Conservation (phyloP, 176 grass and related monocot genomes). For the Bothriochloa decipiens region DNA sequence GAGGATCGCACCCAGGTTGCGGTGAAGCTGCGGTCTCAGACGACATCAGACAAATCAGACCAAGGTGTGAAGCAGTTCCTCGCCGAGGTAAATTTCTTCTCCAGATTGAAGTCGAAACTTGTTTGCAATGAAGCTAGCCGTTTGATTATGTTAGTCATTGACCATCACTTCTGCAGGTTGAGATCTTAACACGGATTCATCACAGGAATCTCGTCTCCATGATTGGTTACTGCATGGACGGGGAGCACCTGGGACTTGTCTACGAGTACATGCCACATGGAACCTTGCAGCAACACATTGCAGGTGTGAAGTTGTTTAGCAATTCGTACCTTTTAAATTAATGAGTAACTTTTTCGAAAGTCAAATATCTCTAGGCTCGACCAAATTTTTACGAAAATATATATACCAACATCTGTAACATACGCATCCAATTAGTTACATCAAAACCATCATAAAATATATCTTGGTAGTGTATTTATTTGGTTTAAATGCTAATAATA, state of each 20-base stretch:
- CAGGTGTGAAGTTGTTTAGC: slow-evolving; percentile 13
- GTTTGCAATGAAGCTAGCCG: neutral
- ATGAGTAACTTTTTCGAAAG: too few species aligned
- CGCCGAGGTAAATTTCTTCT: slow-evolving; percentile 41
- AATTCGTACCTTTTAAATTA: too few species aligned
- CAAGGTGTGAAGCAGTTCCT: slow-evolving; percentile 59
- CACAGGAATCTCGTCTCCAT: slow-evolving; percentile 65
- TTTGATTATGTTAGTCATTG: neutral
- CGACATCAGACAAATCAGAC: neutral
- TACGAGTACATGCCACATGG: slow-evolving; percentile 75
- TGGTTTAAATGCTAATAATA: too few species aligned
- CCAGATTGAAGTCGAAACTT: neutral
- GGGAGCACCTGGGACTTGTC: slow-evolving; percentile 53
- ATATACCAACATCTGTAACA: too few species aligned
- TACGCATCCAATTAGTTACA: too few species aligned
- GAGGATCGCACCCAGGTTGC: slow-evolving; percentile 58
- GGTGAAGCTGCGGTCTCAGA: slow-evolving; percentile 45
- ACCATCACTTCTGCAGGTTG: slow-evolving; percentile 37
- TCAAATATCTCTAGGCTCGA: too few species aligned
- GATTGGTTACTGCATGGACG: slow-evolving; percentile 73
- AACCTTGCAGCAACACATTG: slow-evolving; percentile 45
- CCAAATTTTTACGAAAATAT: too few species aligned
- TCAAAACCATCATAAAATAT: too few species aligned
- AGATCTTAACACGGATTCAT: slow-evolving; percentile 63
- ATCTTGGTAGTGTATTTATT: too few species aligned